Base-by-base conservation (phyloP, 768 basidiomycete genomes). In the Coprinopsis strossmayeri region DNA sequence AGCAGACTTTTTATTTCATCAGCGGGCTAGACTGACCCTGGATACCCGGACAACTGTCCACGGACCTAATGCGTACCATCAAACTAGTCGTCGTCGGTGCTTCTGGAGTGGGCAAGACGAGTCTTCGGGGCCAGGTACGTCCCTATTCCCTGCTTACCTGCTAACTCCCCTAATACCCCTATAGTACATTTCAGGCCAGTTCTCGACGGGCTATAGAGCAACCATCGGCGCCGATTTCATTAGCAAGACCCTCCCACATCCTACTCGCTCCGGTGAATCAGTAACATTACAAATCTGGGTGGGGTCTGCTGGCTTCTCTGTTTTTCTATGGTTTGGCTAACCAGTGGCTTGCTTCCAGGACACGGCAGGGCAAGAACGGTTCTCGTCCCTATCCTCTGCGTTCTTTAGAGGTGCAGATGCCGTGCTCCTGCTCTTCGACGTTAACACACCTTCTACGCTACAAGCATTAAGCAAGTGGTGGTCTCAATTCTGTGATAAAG, bases 171-270 rank as follows among this genome's bases (percentile, higher is more conserved):
- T 11, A 17, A 17, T 9, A 18, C 35, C 18, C 5, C 18, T 25
- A 26, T 50, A 91, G 81, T 92, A 86, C 61, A 81, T 90, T 55
- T 81, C 84, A 9, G 79, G 82, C 23, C 77, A 76, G 11, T 92
- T 91, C 64, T 81, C 84, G 3, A 78, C 76, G 2, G 79, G 81
- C 9, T 92, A 92, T 63, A 72, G 87, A 41, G 84, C 90, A 1
- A 93, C 91, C 2, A 91, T 94, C 34, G 91, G 90, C 17, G 82
- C 85, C n/a, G 90, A 93, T 65, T 93, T 92, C 50, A 87, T 91
- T 43, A 76, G 81, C 0, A 91, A 90, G 62, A 79, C 77, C 0
- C 57, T 91, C 10, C 77, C 81, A 0, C 79, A 87, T 58, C 77
- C 82, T 35, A 72, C 57, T 3, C 67, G 70, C 13, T 69, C 73